Evolutionary conservation across 2,329 filamentous ascomycete species (phyloP), one percentile per base, ranked within the genome.

Genomic region (Monosporascus sp.): DNA sequence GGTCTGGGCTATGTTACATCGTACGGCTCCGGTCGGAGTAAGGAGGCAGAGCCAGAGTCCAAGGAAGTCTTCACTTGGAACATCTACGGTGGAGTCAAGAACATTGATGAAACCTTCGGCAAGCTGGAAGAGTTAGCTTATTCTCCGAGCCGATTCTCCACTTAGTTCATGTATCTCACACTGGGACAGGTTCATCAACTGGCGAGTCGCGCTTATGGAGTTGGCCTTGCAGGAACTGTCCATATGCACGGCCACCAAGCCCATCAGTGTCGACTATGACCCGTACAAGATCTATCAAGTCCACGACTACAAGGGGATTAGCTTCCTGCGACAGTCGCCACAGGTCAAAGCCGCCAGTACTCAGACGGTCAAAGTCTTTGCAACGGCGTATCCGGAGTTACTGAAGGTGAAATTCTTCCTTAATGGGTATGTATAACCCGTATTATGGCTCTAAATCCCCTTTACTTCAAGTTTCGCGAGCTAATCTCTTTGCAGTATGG

Each of bases 391-490:
- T 74, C 92, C 93, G 0, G 93, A 97, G 75, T 84, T 96, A 9
- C 80, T 97, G 48, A 84, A 84, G 63, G 84, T 93, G 74, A 97
- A 97, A 78, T 97, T 92, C 79, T 97, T 97, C 68, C 88, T 97
- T 74, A 97, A 97, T 65, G 41, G 41, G 41, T 44, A 14, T 17
- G 41, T 44, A 20, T 16, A 20, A 24, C 20, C 20, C 8, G 20
- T 44, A 22, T 44, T 14, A 44, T 3, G 14, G 9, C 31, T 35
- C 31, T 35, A 35, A 7, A 35, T 2, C 11, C 31, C 31, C 31
- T 35, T 35, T 35, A 14, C 4, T 35, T 14, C 11, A 35, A 35
- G 41, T 24, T 24, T 20, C 20, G 20, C 14, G 14, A 14, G 20
- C 41, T 44, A 44, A 44, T 14, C 22, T 20, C 11, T 20, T 17